phyloP scores from a whole-genome alignment of 176 grass and related monocot species.

The Sorghum bicolor region DNA sequence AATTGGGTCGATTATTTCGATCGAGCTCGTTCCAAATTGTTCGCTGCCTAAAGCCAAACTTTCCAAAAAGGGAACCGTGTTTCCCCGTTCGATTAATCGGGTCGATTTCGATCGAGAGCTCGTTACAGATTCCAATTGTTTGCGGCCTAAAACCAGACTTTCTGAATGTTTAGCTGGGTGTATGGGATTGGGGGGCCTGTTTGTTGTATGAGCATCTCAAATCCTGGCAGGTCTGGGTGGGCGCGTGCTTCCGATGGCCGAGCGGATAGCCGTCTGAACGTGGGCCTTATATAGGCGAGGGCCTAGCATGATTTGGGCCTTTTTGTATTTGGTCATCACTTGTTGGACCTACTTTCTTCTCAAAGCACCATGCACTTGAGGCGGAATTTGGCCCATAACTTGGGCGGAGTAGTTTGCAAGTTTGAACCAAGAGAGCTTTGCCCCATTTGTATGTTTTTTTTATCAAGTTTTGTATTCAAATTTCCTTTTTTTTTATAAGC shows the following conservation, averaged over 20 bases:
- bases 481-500: too few species aligned
- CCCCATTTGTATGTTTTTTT: not conserved
- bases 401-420: not conserved
- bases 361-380: not conserved
- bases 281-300: not conserved
- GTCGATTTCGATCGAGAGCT: not conserved
- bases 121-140: not conserved
- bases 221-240: too few species aligned
- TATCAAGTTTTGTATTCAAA: too few species aligned
- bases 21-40: not conserved
- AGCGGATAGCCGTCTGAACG: not conserved
- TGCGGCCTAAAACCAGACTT: not conserved
- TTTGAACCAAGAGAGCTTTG: not conserved
- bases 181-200: too few species aligned
- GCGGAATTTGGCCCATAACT: not conserved
- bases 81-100: not conserved
- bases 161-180: not conserved
- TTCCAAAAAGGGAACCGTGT: not conserved
- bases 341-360: not conserved
- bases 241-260: not conserved
- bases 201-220: too few species aligned
- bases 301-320: not conserved
- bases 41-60: not conserved
- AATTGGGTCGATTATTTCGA: not conserved
- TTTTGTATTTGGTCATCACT: too few species aligned